A percentile compares a stretch with the other conserved stretches of the same genome.
Evolutionary conservation across 75 land plant genomes (phyloP).

Genomic region (Pinus tabuliformis): DNA sequence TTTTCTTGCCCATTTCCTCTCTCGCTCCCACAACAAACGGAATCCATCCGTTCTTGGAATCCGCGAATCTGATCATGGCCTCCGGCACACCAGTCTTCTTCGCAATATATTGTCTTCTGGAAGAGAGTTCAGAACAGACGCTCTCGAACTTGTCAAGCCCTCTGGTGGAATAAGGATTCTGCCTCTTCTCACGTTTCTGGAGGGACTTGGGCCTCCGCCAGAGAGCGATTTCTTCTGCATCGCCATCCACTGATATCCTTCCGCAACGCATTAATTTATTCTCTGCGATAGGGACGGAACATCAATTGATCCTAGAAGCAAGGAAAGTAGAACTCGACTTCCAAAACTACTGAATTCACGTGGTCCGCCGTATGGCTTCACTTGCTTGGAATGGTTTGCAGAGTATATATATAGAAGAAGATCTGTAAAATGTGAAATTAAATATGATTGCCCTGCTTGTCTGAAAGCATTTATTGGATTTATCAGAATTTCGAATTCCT

Average conservation of each 20-base stretch:
- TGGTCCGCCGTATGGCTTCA: too few relatives aligned
- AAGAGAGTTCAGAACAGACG: constrained; percentile 2
- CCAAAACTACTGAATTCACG: too few relatives aligned
- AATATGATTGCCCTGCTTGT: too few relatives aligned
- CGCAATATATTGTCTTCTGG: constrained; percentile 10
- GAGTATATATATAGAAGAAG: too few relatives aligned
- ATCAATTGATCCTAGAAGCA: too few relatives aligned
- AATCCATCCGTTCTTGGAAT: neutral
- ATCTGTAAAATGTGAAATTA: too few relatives aligned
- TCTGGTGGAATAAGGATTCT: constrained; percentile 5
- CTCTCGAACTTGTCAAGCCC: constrained; percentile 15
- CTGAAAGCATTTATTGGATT: too few relatives aligned
- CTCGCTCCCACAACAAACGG: neutral
- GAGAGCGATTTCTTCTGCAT: neutral
- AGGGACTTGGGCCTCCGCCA: neutral
- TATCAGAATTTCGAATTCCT: too few relatives aligned
- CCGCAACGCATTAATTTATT: neutral
- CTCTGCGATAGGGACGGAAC: too few relatives aligned
- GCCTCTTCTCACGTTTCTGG: neutral
- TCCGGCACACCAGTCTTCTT: constrained; percentile 4
- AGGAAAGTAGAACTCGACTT: too few relatives aligned
- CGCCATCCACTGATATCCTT: neutral
- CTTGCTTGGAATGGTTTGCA: too few relatives aligned
- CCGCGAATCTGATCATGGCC: constrained; percentile 1
- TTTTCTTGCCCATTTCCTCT: too few relatives aligned